These are phyloP conservation scores for Pleurotus pulmonarius DNA, from an alignment of 768 basidiomycete species.

Conservation along the genomic window DNA sequence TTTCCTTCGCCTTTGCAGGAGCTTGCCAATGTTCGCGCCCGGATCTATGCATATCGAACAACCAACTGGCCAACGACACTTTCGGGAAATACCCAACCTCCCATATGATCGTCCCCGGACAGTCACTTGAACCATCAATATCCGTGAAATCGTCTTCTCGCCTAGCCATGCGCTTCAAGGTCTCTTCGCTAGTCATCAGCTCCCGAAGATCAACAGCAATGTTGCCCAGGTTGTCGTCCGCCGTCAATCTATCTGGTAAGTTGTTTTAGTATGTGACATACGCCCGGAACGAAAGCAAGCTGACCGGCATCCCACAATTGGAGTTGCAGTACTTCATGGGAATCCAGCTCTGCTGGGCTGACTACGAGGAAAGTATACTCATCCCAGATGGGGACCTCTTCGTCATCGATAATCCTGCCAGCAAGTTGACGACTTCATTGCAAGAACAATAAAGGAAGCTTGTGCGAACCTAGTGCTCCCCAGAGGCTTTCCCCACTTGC, in stretches of 20 bases:
- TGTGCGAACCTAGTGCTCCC: slow-evolving; percentile 55
- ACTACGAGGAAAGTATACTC: slow-evolving; percentile 64
- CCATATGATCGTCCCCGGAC: slow-evolving; percentile 39
- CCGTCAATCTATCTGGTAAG: slow-evolving; percentile 33
- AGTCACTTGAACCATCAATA: slow-evolving; percentile 20
- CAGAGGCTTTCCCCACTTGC: slow-evolving; percentile 56
- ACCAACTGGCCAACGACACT: slow-evolving; percentile 27
- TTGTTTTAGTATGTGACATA: background rate
- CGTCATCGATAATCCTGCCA: slow-evolving; percentile 55
- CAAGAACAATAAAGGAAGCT: background rate
- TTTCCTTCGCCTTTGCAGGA: background rate
- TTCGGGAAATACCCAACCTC: slow-evolving; percentile 52
- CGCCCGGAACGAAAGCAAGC: slow-evolving; percentile 6
- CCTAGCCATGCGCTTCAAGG: slow-evolving; percentile 42
- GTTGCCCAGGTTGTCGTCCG: slow-evolving; percentile 47
- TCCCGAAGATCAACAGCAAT: slow-evolving; percentile 37
- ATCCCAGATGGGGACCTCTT: slow-evolving; percentile 64
- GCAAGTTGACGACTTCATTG: background rate
- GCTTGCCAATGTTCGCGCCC: background rate
- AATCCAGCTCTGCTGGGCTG: slow-evolving; percentile 60
- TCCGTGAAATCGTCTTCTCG: slow-evolving; percentile 44
- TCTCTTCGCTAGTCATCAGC: slow-evolving; percentile 26
- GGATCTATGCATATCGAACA: background rate
- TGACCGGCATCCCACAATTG: slow-evolving; percentile 74
- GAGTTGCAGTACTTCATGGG: slow-evolving; percentile 57